Evolutionary conservation across 192 early-diverging fungal species (phyloP).

Genomic region (Podila epicladia): DNA sequence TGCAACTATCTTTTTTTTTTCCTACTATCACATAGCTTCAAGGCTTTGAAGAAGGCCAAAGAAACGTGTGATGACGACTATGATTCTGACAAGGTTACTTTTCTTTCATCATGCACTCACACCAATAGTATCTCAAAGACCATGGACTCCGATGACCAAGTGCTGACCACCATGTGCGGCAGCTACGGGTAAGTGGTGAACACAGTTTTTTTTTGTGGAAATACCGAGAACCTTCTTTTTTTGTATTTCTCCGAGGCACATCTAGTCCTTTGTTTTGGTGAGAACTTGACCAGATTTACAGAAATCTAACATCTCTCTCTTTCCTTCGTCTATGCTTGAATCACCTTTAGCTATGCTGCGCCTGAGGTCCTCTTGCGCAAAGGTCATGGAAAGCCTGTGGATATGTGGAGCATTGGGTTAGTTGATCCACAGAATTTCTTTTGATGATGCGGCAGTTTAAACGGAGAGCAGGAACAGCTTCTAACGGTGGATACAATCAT

Average conservation of each 20-base stretch:
- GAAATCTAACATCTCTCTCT: neutral
- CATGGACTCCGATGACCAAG: slow-evolving; percentile 68
- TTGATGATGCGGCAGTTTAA: no score
- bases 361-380: slow-evolving; percentile 87
- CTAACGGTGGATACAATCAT: neutral
- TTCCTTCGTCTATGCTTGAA: neutral
- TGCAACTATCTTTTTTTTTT: no score
- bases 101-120: neutral
- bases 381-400: slow-evolving; percentile 90
- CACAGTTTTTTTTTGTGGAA: neutral
- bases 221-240: neutral
- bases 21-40: no score
- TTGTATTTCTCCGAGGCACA: neutral
- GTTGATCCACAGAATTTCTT: neutral
- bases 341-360: slow-evolving; percentile 60
- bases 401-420: slow-evolving; percentile 92
- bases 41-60: neutral
- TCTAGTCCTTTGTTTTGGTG: neutral
- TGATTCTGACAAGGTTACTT: neutral
- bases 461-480: no score
- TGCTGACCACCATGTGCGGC: slow-evolving; percentile 85
- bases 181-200: slow-evolving; percentile 79
- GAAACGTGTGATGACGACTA: neutral
- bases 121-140: slow-evolving; percentile 69
- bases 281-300: neutral